Conservation (phyloP, 257 asterid species). For the Mentha longifolia region DNA sequence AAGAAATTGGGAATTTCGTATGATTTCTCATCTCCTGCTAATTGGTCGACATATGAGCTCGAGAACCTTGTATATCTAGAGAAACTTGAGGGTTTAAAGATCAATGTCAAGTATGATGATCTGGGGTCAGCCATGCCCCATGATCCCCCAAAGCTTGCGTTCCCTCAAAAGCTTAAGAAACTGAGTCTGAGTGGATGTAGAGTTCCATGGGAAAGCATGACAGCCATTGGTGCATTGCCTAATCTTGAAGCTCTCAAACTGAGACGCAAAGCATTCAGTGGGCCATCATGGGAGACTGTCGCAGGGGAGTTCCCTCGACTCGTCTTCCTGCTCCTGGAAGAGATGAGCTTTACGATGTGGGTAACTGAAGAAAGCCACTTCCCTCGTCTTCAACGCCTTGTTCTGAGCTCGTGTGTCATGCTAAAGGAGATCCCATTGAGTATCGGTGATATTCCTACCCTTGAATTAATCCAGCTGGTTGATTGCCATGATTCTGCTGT, state of each 20-base stretch:
- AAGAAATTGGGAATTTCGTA: constrained; percentile 23
- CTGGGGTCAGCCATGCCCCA: accelerated
- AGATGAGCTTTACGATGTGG: not conserved
- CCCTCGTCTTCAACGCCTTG: constrained; percentile 18
- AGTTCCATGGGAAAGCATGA: constrained; percentile 22
- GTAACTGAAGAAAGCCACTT: not conserved
- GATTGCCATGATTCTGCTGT: no score
- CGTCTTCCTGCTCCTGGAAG: constrained; percentile 16
- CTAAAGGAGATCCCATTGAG: not conserved
- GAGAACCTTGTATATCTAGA: no score
- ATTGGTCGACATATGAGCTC: not conserved
- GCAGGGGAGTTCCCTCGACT: constrained; percentile 12
- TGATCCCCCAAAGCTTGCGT: constrained; percentile 2
- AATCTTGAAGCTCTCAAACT: constrained; percentile 30
- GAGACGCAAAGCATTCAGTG: not conserved
- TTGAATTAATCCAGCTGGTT: no score
- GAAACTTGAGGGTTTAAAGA: constrained; percentile 22
- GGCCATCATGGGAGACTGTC: not conserved
- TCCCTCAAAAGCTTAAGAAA: constrained; percentile 10
- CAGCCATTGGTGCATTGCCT: constrained; percentile 17
- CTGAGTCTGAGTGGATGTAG: constrained; percentile 10
- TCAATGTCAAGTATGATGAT: not conserved
- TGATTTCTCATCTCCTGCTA: not conserved
- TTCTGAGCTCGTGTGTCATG: not conserved
- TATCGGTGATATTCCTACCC: no score